Percentiles rank a stretch among this genome's conserved stretches.
phyloP scores from a whole-genome alignment of 345 rosid species.

The Eucalyptus sp. region DNA sequence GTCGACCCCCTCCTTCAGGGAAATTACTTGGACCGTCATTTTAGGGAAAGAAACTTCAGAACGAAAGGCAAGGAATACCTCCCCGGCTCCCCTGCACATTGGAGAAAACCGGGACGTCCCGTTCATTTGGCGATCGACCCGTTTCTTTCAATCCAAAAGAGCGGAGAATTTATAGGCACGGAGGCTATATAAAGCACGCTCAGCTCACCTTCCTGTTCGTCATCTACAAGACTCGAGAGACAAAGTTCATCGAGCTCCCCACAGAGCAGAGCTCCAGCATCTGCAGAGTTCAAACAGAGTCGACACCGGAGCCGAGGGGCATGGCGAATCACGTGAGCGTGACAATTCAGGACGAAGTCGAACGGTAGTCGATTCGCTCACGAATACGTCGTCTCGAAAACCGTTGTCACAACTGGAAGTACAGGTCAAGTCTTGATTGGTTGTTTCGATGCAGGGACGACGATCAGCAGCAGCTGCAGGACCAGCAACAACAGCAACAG shows the following conservation, averaged over 20 bases:
- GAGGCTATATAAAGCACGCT: background rate
- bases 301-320: background rate
- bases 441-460: background rate
- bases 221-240: background rate
- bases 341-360: background rate
- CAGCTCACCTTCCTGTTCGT: background rate
- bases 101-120: background rate
- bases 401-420: background rate
- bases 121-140: background rate
- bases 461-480: background rate
- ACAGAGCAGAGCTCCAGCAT: background rate
- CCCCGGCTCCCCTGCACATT: background rate
- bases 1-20: background rate
- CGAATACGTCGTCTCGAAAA: rapidly evolving
- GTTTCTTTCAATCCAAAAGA: background rate
- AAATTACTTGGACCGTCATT: background rate
- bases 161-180: background rate
- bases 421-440: background rate
- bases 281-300: background rate
- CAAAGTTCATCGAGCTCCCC: background rate
- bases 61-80: background rate
- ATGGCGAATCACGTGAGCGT: background rate
- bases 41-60: background rate
- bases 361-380: background rate
- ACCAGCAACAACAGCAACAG: background rate